Conservation (phyloP, 2,329 filamentous ascomycete genomes). For the Botrytis fragariae region DNA sequence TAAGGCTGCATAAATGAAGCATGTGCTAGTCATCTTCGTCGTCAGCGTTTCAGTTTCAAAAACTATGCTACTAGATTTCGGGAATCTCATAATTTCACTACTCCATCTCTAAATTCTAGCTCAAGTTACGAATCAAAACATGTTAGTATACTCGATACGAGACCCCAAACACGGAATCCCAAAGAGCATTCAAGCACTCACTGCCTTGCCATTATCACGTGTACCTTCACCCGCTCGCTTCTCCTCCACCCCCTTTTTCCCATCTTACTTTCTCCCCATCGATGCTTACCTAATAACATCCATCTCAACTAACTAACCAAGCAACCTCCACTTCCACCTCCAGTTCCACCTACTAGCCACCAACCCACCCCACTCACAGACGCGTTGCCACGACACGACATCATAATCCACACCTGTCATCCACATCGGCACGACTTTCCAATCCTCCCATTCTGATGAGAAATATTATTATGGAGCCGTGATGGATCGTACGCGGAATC, state of each 20-base stretch:
- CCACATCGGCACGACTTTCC: background rate
- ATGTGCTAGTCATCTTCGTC: background rate
- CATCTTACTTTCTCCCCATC: background rate
- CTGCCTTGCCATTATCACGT: background rate
- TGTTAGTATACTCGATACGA: background rate
- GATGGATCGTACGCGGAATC: background rate
- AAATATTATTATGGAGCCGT: background rate
- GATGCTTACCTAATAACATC: background rate
- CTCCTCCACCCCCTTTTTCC: background rate
- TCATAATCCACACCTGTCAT: background rate
- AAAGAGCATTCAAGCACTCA: background rate
- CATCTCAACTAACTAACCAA: background rate
- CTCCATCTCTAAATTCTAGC: background rate
- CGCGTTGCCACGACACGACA: slow-evolving; percentile 2
- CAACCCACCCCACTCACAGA: background rate
- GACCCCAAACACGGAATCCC: background rate
- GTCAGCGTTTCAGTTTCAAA: background rate
- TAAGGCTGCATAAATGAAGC: background rate
- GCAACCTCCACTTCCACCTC: background rate
- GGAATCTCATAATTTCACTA: background rate
- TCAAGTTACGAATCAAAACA: background rate
- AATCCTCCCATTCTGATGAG: background rate
- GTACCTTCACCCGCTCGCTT: background rate
- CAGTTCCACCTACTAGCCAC: background rate
- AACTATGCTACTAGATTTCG: background rate